A percentile compares a stretch with the other conserved stretches of the same genome.
Conservation (phyloP, 192 early-diverging fungal genomes). For the Coemansia sp. region DNA sequence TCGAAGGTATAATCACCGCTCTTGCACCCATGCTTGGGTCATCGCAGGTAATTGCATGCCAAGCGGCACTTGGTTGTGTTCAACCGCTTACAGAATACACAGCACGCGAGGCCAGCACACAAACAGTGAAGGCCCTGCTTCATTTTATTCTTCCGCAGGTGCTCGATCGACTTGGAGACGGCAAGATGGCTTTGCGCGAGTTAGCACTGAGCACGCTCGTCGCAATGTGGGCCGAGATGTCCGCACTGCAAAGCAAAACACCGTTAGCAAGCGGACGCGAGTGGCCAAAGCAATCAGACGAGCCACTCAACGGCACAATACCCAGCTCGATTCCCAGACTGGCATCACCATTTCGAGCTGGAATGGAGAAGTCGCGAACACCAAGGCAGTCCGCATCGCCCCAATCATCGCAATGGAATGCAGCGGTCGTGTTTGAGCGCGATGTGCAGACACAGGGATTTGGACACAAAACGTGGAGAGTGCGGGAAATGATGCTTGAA, state of each 20-base stretch:
- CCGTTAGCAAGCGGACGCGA: constrained; percentile 7
- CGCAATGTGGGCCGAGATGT: constrained; percentile 37
- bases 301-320: constrained; percentile 13
- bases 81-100: constrained; percentile 35
- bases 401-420: constrained; percentile 32
- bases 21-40: constrained; percentile 44
- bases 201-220: constrained; percentile 35
- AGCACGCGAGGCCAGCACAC: constrained; percentile 13
- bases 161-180: constrained; percentile 49
- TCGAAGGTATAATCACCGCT: constrained; percentile 38
- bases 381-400: constrained; percentile 14
- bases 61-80: constrained; percentile 41
- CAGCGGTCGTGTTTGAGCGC: constrained; percentile 36
- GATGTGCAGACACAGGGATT: constrained; percentile 50
- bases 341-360: constrained; percentile 26
- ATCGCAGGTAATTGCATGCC: constrained; percentile 50
- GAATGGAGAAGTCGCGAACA: constrained; percentile 14
- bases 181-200: constrained; percentile 46
- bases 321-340: constrained; percentile 31
- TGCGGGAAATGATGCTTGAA: constrained; percentile 52
- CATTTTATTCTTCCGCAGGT: constrained; percentile 46
- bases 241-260: constrained; percentile 18
- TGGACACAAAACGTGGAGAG: constrained; percentile 48
- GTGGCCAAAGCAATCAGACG: neutral
- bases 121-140: constrained; percentile 26